phyloP scores from a whole-genome alignment of 2,329 filamentous ascomycete species.

The Ceratocystis ficicola region DNA sequence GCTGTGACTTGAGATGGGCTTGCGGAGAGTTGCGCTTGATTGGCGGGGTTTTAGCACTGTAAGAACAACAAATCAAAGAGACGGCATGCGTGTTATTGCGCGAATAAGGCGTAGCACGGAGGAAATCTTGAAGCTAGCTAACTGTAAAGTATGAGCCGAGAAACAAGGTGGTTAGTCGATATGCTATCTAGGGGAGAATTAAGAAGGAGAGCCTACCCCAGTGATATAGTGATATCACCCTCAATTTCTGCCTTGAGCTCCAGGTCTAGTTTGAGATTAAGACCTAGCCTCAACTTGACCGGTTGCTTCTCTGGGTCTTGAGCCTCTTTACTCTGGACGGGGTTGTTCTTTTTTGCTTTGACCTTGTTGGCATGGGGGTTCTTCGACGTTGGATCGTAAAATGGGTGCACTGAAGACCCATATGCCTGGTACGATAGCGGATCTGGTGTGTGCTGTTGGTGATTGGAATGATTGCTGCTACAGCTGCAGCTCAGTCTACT shows the following conservation, averaged over 20 bases:
- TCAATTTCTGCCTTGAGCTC: constrained; percentile 67
- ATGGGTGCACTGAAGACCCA: not conserved
- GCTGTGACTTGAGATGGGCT: constrained; percentile 24
- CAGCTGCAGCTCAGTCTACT: not conserved
- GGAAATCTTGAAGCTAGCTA: not conserved
- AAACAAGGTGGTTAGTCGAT: not conserved
- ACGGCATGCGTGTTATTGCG: not conserved
- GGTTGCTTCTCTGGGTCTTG: constrained; percentile 18
- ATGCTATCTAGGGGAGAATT: not conserved
- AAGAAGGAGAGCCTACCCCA: constrained; percentile 38
- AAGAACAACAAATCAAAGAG: not conserved
- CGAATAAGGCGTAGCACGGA: not conserved
- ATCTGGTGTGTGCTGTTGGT: not conserved
- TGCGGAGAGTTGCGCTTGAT: constrained; percentile 25
- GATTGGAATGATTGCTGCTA: not conserved
- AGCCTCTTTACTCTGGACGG: not conserved
- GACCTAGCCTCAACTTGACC: constrained; percentile 47
- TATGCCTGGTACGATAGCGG: no score
- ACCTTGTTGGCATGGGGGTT: not conserved
- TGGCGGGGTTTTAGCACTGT: constrained; percentile 27
- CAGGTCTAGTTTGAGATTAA: constrained; percentile 66
- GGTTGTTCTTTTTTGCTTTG: constrained; percentile 17
- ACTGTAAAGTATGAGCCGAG: not conserved
- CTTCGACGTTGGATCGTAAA: not conserved
- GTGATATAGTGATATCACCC: constrained; percentile 58